Evolutionary conservation across 805 yeast species (phyloP).

Genomic region (Teunomyces atbi): DNA sequence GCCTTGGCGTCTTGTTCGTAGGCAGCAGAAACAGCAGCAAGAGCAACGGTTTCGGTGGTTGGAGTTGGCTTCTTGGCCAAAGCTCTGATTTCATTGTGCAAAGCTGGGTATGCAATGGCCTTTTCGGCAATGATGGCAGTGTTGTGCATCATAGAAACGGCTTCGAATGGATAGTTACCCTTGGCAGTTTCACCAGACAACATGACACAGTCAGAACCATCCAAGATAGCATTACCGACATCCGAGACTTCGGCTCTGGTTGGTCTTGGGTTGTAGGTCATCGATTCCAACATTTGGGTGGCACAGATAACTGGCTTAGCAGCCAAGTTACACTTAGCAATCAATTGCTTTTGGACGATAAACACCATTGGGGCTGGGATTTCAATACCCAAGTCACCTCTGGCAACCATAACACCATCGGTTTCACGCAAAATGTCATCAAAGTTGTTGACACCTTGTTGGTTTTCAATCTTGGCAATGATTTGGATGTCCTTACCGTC

Average conservation of each 20-base stretch:
- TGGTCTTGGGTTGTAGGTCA: conserved; percentile 99
- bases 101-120: conserved; percentile 84
- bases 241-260: conserved; percentile 99
- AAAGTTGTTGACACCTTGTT: conserved; percentile 99
- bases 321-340: conserved; percentile 98
- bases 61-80: conserved; percentile 85
- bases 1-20: conserved; percentile 97
- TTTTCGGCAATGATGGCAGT: conserved; percentile 95
- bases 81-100: conserved; percentile 84
- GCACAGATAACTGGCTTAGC: conserved; percentile 99
- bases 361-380: conserved; percentile 99
- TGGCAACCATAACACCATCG: conserved; percentile 99
- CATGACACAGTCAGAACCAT: conserved; percentile 99
- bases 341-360: conserved; percentile 97
- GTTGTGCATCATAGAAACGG: conserved; percentile 98
- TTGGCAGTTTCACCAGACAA: conserved; percentile 99
- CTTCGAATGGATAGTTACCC: conserved; percentile 97
- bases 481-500: conserved; percentile 96
- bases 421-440: conserved; percentile 93
- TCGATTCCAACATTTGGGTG: conserved; percentile 98
- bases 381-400: conserved; percentile 99
- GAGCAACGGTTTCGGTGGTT: conserved; percentile 94
- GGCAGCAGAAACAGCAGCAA: conserved; percentile 94
- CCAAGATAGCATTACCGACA: conserved; percentile 98
- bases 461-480: conserved; percentile 97